A percentile compares a stretch with the other conserved stretches of the same genome.
phyloP scores from a whole-genome alignment of 495 filamentous ascomycete species.

The Lepidopterella palustris region DNA sequence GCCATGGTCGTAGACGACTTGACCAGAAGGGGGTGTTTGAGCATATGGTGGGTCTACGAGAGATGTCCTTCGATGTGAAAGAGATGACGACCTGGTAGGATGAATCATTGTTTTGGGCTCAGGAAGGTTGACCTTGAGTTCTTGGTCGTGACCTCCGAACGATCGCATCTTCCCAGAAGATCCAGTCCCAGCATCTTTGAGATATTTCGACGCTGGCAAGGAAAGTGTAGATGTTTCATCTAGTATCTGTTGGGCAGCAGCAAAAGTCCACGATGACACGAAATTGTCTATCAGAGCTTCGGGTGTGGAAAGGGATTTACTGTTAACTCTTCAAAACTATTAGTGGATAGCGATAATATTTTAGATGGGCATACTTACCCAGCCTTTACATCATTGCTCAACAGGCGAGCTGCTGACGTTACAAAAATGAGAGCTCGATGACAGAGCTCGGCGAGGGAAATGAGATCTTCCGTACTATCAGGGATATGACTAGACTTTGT shows the following conservation, averaged over 20 bases:
- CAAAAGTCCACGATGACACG: constrained; percentile 78
- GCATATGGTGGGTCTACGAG: constrained; percentile 25
- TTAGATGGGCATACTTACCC: constrained; percentile 24
- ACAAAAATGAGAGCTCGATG: constrained; percentile 73
- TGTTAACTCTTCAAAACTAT: constrained; percentile 9
- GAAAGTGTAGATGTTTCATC: constrained; percentile 59
- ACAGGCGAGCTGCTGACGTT: constrained; percentile 63
- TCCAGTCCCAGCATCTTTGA: constrained; percentile 7
- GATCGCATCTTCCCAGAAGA: constrained; percentile 47
- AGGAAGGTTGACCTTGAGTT: constrained; percentile 39
- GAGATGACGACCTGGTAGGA: constrained; percentile 50
- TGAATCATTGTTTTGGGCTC: constrained; percentile 61
- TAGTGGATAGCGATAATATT: constrained; percentile 8
- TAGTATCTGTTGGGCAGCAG: constrained; percentile 69
- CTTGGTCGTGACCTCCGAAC: constrained; percentile 16
- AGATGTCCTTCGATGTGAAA: constrained; percentile 28
- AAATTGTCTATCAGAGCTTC: constrained; percentile 62
- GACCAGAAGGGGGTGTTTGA: constrained; percentile 13
- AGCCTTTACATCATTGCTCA: constrained; percentile 63
- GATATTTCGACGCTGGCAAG: constrained; percentile 46
- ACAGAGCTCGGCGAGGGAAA: constrained; percentile 73
- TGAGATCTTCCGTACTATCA: constrained; percentile 65
- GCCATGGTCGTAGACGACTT: constrained; percentile 25
- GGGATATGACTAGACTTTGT: constrained; percentile 13
- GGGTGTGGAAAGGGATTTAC: constrained; percentile 32